Conservation (phyloP, 495 filamentous ascomycete species). For the Haplographium delicatum region DNA sequence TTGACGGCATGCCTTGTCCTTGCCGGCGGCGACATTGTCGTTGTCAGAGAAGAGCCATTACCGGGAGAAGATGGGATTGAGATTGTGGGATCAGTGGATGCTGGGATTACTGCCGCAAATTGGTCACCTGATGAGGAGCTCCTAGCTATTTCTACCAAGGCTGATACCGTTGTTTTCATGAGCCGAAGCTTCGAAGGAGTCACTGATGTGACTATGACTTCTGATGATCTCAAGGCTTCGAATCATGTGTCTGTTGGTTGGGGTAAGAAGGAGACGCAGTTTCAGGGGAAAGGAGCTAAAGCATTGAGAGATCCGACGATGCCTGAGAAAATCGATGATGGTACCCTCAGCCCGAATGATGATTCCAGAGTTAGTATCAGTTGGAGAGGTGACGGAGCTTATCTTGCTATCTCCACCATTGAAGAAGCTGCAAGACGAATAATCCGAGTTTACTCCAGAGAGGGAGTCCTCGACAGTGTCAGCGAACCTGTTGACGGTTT, state of each 20-base stretch:
- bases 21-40: constrained; percentile 84
- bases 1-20: constrained; percentile 72
- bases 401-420: constrained; percentile 76
- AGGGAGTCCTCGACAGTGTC: constrained; percentile 83
- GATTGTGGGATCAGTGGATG: constrained; percentile 89
- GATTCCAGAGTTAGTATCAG: constrained; percentile 65
- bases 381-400: constrained; percentile 94
- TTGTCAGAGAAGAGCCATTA: constrained; percentile 73
- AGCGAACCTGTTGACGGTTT: constrained; percentile 90
- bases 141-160: constrained; percentile 72
- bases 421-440: constrained; percentile 62
- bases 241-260: constrained; percentile 97
- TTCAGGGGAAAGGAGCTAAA: constrained; percentile 88
- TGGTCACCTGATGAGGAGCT: constrained; percentile 97
- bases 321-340: constrained; percentile 87
- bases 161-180: constrained; percentile 83
- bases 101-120: constrained; percentile 79
- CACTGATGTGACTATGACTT: constrained; percentile 60
- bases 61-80: constrained; percentile 72
- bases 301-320: constrained; percentile 89
- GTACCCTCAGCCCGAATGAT: constrained; percentile 66
- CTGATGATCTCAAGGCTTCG: constrained; percentile 77
- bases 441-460: constrained; percentile 83
- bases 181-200: constrained; percentile 84
- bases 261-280: constrained; percentile 98